phyloP scores from a whole-genome alignment of 306 rosid species.

The Quercus dentata region DNA sequence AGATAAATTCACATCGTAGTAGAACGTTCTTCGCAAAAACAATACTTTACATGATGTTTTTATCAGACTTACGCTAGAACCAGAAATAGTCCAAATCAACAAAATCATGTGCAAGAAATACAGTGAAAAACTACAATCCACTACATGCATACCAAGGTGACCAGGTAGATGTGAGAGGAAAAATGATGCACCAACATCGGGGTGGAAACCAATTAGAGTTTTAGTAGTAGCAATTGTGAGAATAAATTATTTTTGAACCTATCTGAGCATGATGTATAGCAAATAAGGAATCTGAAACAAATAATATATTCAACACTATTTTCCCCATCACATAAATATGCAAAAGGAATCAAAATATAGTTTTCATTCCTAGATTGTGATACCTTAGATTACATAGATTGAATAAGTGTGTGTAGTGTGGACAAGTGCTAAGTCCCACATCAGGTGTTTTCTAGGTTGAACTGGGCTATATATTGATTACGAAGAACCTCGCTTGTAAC shows the following conservation, averaged over 20 bases:
- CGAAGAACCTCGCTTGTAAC: too few relatives aligned
- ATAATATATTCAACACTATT: neutral
- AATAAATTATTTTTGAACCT: conserved; percentile 15
- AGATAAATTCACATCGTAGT: neutral
- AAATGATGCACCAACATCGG: conserved; percentile 94
- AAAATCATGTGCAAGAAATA: neutral
- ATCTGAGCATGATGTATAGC: neutral
- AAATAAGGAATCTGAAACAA: neutral
- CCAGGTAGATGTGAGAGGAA: conserved; percentile 90
- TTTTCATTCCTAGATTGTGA: neutral
- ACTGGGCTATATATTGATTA: too few relatives aligned
- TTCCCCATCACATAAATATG: neutral
- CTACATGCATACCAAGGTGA: conserved; percentile 58
- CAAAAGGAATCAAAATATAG: conserved; percentile 15
- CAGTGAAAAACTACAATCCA: conserved; percentile 2
- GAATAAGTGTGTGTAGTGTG: too few relatives aligned
- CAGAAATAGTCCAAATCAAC: conserved; percentile 7
- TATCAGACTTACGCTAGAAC: neutral
- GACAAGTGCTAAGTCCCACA: too few relatives aligned
- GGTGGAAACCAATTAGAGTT: conserved; percentile 91
- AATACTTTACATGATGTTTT: too few relatives aligned
- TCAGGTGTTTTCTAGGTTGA: too few relatives aligned
- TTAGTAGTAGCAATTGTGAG: conserved; percentile 68
- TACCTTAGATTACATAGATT: too few relatives aligned
- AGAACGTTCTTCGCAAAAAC: neutral